A percentile compares a stretch with the other conserved stretches of the same genome.
These are phyloP conservation scores for Boechera retrofracta DNA, from an alignment of 345 rosid species.

Conservation along the genomic window DNA sequence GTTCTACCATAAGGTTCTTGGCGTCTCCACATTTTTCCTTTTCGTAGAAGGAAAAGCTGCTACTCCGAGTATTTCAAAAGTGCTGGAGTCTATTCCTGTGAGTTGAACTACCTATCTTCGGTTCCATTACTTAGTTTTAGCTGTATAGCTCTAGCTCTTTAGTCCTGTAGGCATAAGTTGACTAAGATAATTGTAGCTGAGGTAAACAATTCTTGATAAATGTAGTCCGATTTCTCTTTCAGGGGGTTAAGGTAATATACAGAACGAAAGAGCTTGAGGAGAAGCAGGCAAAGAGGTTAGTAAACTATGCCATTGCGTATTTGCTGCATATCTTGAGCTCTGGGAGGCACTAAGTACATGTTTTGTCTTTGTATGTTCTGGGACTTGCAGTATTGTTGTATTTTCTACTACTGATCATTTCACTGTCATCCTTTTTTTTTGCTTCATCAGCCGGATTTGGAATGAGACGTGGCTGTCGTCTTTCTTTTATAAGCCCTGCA, in stretches of 20 bases:
- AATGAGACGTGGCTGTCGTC: conserved; percentile 95
- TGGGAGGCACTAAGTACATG: conserved; percentile 3
- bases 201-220: conserved; percentile 13
- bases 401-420: conserved; percentile 16
- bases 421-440: conserved; percentile 1
- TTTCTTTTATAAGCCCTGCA: conserved; percentile 97
- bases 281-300: conserved; percentile 87
- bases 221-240: conserved; percentile 33
- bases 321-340: neutral
- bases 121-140: conserved; percentile 18
- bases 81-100: conserved; percentile 84
- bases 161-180: neutral
- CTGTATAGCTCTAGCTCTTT: conserved; percentile 21
- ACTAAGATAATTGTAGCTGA: conserved; percentile 6
- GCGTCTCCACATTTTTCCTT: conserved; percentile 86
- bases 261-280: conserved; percentile 89
- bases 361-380: conserved; percentile 17
- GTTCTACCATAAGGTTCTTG: conserved; percentile 94
- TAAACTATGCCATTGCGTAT: conserved; percentile 11
- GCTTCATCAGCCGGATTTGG: conserved; percentile 82
- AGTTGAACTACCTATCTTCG: conserved; percentile 38
- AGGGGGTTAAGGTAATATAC: conserved; percentile 91
- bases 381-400: conserved; percentile 4
- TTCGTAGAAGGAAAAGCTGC: conserved; percentile 98
- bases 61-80: conserved; percentile 73